Evolutionary conservation across 768 basidiomycete species (phyloP).

Genomic region (Pholiota conissans): DNA sequence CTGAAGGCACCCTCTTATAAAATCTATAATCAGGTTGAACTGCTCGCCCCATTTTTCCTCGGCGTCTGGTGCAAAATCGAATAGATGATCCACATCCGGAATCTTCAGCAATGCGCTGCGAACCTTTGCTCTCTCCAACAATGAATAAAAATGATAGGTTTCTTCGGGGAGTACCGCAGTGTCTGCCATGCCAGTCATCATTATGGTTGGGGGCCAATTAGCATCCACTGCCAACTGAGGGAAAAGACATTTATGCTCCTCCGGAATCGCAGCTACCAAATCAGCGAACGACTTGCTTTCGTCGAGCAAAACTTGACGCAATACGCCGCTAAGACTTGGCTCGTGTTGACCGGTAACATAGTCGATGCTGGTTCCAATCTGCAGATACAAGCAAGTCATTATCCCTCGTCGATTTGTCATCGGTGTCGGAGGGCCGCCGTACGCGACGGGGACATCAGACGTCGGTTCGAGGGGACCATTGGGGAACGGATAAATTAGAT

Average conservation of each 20-base stretch:
- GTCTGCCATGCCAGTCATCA: constrained; percentile 52
- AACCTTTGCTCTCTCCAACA: constrained; percentile 37
- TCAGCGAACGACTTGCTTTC: constrained; percentile 1
- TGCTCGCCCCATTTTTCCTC: constrained; percentile 27
- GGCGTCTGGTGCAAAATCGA: constrained; percentile 49
- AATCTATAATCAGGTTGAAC: neutral
- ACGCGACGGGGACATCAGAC: constrained; percentile 44
- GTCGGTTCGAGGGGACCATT: constrained; percentile 16
- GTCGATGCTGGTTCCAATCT: constrained; percentile 56
- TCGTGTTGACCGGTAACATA: constrained; percentile 54
- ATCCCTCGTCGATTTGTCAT: constrained; percentile 65
- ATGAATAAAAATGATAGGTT: constrained; percentile 33
- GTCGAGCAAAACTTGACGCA: constrained; percentile 31
- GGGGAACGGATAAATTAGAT: constrained; percentile 46
- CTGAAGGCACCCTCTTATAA: neutral
- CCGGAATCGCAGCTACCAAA: constrained; percentile 29
- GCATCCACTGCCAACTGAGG: constrained; percentile 43
- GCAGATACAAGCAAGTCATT: constrained; percentile 55
- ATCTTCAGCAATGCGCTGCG: constrained; percentile 34
- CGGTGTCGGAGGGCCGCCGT: constrained; percentile 56
- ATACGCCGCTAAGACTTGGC: constrained; percentile 44
- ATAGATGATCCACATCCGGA: constrained; percentile 53
- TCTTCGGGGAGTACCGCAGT: constrained; percentile 43
- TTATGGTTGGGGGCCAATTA: constrained; percentile 47
- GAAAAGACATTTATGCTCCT: constrained; percentile 37